These are phyloP conservation scores for Arachis stenosperma DNA, from an alignment of 306 rosid genomes.

Conservation along the genomic window DNA sequence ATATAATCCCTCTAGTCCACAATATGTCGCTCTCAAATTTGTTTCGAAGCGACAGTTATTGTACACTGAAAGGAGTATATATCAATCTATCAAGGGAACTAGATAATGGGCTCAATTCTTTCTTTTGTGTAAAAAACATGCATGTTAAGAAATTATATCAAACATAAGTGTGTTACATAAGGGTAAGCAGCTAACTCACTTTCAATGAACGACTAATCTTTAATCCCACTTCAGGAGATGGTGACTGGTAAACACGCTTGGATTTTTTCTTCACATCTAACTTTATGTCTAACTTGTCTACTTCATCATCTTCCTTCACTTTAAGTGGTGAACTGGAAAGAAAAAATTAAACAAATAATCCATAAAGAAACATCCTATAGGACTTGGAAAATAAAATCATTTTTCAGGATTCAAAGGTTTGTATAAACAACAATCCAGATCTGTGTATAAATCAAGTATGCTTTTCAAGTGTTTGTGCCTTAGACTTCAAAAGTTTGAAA, in stretches of 20 bases:
- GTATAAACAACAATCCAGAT: not conserved
- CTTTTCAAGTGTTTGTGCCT: not conserved
- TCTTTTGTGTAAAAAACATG: constrained; percentile 18
- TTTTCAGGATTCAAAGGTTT: constrained; percentile 23
- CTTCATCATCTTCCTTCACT: constrained; percentile 93
- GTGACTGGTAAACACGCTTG: constrained; percentile 92
- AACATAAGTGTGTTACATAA: constrained; percentile 5
- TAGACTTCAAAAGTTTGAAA: not conserved
- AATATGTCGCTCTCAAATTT: too few species aligned
- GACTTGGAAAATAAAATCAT: not conserved
- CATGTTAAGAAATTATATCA: constrained; percentile 16
- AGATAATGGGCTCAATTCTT: constrained; percentile 10
- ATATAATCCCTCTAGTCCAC: too few species aligned
- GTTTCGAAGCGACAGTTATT: too few species aligned
- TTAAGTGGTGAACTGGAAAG: constrained; percentile 75
- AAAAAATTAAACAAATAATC: constrained; percentile 8
- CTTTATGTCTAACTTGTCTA: constrained; percentile 85
- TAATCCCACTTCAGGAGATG: constrained; percentile 85
- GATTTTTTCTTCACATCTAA: constrained; percentile 72
- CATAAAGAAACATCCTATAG: not conserved
- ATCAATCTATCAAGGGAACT: not conserved
- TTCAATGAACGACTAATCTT: constrained; percentile 92
- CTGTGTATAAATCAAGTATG: not conserved
- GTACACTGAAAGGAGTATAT: not conserved
- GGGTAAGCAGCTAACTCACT: constrained; percentile 72